Evolutionary conservation across 139 green algal species (phyloP).

Genomic region (Marvania coccoides): DNA sequence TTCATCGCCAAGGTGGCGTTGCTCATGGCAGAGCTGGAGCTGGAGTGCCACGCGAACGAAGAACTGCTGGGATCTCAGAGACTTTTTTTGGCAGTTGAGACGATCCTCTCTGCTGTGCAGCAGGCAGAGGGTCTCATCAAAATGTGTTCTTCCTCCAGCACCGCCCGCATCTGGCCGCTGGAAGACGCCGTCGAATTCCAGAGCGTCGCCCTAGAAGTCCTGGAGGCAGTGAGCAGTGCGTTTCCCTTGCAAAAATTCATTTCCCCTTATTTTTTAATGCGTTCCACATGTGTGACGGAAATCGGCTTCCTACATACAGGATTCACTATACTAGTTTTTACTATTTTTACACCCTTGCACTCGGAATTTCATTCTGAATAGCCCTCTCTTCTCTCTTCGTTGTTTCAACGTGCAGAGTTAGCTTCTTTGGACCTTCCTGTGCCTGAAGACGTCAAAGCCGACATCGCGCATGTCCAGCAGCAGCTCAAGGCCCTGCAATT

Average conservation of each 20-base stretch:
- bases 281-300: background rate
- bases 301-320: background rate
- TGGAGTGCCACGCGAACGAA: background rate
- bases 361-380: too few relatives aligned
- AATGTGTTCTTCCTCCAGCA: background rate
- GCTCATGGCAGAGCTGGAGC: background rate
- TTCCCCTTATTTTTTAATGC: too few relatives aligned
- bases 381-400: background rate
- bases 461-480: conserved; percentile 1
- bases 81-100: conserved; percentile 12
- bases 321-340: too few relatives aligned
- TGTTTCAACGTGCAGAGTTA: background rate
- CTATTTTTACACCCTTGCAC: too few relatives aligned
- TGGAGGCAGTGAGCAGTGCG: background rate
- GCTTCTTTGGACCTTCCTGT: background rate
- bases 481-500: conserved; percentile 14
- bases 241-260: background rate
- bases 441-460: conserved; percentile 5
- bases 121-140: conserved; percentile 6
- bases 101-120: background rate
- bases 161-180: conserved; percentile 20
- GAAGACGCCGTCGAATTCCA: conserved; percentile 29
- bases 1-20: conserved; percentile 3
- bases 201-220: background rate
- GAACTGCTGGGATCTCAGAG: background rate